phyloP scores from a whole-genome alignment of 129 eudicot species.

The Chrysanthemum makinoi region DNA sequence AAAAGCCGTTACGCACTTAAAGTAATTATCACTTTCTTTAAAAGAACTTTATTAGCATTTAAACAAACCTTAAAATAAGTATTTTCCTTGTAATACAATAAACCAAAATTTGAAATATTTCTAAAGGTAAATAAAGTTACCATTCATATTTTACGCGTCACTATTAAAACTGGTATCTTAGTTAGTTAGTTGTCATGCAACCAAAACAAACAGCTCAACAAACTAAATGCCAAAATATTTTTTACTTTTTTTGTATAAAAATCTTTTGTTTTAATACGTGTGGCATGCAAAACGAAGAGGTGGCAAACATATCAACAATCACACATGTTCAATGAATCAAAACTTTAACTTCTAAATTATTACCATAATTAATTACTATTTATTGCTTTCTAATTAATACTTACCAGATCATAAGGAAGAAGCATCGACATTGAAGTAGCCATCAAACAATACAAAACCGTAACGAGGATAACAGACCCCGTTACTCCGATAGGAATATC shows the following conservation, averaged over 20 bases:
- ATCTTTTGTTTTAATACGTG: constrained; percentile 24
- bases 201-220: not conserved
- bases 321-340: constrained; percentile 15
- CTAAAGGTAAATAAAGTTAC: not conserved
- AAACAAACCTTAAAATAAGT: not conserved
- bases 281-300: constrained; percentile 41
- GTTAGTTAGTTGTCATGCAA: constrained; percentile 28
- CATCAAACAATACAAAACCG: constrained; percentile 35
- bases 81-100: not conserved
- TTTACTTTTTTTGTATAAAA: constrained; percentile 3
- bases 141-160: constrained; percentile 8
- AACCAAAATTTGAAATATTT: not conserved
- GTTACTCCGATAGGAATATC: constrained; percentile 44
- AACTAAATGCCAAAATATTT: constrained; percentile 22
- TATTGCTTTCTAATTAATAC: constrained; percentile 6
- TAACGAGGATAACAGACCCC: constrained; percentile 33
- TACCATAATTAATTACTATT: constrained; percentile 5
- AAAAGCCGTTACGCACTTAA: no score
- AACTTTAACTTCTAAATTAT: constrained; percentile 3
- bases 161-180: constrained; percentile 5
- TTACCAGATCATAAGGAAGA: constrained; percentile 57
- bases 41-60: not conserved
- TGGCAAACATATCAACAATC: constrained; percentile 20
- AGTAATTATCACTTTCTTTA: no score
- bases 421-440: constrained; percentile 46